phyloP scores from a whole-genome alignment of 2,329 filamentous ascomycete genomes.

The Zopfia rhizophila region DNA sequence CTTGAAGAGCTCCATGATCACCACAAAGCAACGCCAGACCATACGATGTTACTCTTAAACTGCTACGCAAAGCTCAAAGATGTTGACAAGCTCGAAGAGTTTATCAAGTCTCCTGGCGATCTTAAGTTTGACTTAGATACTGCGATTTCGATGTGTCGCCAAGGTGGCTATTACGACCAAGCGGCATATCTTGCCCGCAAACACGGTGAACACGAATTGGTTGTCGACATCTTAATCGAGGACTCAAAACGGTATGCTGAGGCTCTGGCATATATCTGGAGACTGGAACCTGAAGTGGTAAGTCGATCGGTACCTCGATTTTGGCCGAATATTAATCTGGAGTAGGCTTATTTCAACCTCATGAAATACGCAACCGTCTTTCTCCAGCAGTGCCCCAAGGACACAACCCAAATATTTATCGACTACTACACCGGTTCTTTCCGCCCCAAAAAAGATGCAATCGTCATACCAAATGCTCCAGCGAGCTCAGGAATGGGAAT shows the following conservation, averaged over 20 bases:
- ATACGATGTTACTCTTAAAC: constrained; percentile 93
- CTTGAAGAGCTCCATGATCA: constrained; percentile 96
- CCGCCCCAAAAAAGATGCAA: constrained; percentile 73
- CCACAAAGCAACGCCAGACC: constrained; percentile 90
- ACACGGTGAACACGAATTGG: constrained; percentile 91
- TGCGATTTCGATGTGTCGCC: constrained; percentile 95
- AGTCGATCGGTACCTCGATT: constrained; percentile 45
- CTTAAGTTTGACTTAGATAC: constrained; percentile 97
- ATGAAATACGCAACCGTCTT: constrained; percentile 96
- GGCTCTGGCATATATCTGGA: constrained; percentile 91
- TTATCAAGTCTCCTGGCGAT: constrained; percentile 94
- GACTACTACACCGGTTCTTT: constrained; percentile 94
- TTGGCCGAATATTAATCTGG: constrained; percentile 9
- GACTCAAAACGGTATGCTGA: constrained; percentile 91
- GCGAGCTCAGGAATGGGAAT: constrained; percentile 56
- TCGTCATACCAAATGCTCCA: constrained; percentile 60
- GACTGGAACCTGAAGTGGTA: constrained; percentile 80
- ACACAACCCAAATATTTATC: constrained; percentile 88
- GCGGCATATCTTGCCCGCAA: constrained; percentile 95
- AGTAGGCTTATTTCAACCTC: constrained; percentile 82
- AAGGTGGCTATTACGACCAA: constrained; percentile 96
- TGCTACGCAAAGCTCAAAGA: constrained; percentile 99
- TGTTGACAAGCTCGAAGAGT: constrained; percentile 93
- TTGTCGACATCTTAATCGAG: constrained; percentile 95
- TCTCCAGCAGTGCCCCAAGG: constrained; percentile 83